Evolutionary conservation across 1,139 yeast species (phyloP), one percentile per base, ranked within the genome.

Genomic region (Protomyces inouyei): DNA sequence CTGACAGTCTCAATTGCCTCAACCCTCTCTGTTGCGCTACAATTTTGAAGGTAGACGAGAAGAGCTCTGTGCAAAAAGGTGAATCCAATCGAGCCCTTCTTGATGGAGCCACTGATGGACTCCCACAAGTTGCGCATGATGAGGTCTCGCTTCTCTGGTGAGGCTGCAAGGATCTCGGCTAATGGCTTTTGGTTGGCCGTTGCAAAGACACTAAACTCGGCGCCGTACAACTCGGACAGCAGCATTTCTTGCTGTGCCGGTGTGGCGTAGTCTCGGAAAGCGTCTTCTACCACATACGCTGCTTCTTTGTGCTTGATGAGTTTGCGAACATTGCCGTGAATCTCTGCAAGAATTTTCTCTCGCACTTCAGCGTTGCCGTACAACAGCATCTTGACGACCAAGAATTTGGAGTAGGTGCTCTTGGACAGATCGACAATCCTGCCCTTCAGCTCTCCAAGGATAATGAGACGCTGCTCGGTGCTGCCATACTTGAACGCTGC

Each of bases 301-400:
- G 98, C 98, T 80, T 93, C 98, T 77, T 87, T 87, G 77, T 93
- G 98, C 80, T 95, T 86, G 95, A 93, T 91, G 69, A 93, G 81
- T 76, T 90, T 92, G 75, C 97, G 82, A 71, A 90, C 83, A 72
- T 87, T 87, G 61, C 98, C 98, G 73, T 91, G 96, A 68, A 93
- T 81, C 76, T 90, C 97, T 73, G 87, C 82, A 65, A 92, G 82
- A 65, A 93, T 88, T 46, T 83, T 72, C 64, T 84, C 86, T 71
- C 96, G 83, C 1, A 92, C 84, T 38, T 86, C 86, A 72, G 86
- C 89, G 12, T 64, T 52, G 32, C 98, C 98, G 76, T 93, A 93
- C 76, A 92, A 97, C 72, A 93, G 81, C 70, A 93, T 80, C 77
- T 93, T 93, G 68, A 93, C 88, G 72, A 93, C 79, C 70, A 93